Conservation (phyloP, 441 rosid species). For the Codiaeum variegatum region DNA sequence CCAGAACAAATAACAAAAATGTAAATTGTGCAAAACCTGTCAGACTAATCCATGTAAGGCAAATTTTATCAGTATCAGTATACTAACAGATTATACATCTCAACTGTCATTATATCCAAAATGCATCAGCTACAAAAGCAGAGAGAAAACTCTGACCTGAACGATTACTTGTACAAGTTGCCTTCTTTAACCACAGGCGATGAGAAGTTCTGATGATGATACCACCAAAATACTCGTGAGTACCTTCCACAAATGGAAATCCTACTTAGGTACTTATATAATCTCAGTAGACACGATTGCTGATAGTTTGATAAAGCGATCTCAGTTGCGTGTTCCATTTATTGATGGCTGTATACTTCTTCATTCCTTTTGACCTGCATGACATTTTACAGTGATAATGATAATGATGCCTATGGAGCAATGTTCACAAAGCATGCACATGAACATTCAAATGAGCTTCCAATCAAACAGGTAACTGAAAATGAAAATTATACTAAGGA, state of each 20-base stretch:
- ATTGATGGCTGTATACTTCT: conserved; percentile 79
- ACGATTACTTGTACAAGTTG: conserved; percentile 1
- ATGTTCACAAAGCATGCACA: not conserved
- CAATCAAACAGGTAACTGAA: not conserved
- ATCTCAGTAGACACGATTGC: conserved; percentile 67
- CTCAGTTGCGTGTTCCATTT: conserved; percentile 93
- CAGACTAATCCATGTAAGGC: too few species aligned
- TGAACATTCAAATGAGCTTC: not conserved
- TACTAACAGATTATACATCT: conserved; percentile 11
- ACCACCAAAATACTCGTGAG: conserved; percentile 3
- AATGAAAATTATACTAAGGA: not conserved
- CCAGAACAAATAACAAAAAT: too few species aligned
- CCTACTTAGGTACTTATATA: not conserved
- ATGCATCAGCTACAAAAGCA: not conserved
- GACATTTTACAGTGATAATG: not conserved
- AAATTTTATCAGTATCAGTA: not conserved
- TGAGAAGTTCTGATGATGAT: not conserved
- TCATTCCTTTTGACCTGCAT: conserved; percentile 89
- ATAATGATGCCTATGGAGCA: not conserved
- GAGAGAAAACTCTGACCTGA: not conserved
- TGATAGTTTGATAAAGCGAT: conserved; percentile 60
- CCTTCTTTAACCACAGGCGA: not conserved
- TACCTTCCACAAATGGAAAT: not conserved
- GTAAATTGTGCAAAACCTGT: too few species aligned
- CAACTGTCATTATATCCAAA: conserved; percentile 9